Evolutionary conservation across 1,284 basidiomycete species (phyloP).

Genomic region (Ganoderma lingzhi): DNA sequence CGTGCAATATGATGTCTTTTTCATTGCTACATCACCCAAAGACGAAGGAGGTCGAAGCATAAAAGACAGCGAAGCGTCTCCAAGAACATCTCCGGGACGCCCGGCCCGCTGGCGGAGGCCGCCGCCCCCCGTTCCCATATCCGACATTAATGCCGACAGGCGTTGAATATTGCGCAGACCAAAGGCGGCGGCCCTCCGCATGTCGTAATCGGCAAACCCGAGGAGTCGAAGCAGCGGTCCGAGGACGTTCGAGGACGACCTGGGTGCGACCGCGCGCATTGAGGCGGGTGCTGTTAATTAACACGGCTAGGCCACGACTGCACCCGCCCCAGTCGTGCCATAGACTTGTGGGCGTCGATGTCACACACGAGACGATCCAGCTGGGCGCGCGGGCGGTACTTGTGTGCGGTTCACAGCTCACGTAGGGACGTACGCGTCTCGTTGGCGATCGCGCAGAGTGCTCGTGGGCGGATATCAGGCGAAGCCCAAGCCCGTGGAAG

Average conservation of each 20-base stretch:
- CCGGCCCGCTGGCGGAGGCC: neutral
- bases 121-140: neutral
- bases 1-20: no score
- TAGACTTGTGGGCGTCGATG: slow-evolving; percentile 28
- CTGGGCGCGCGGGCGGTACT: neutral
- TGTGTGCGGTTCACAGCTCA: neutral
- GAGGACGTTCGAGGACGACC: neutral
- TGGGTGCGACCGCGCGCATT: neutral
- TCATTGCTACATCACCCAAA: no score
- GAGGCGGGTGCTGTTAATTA: neutral
- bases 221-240: neutral
- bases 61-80: no score
- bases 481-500: neutral
- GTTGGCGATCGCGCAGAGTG: neutral
- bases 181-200: neutral
- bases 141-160: neutral
- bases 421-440: neutral
- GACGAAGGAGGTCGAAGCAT: no score
- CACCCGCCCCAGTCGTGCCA: slow-evolving; percentile 1
- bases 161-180: neutral
- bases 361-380: slow-evolving; percentile 12
- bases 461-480: neutral
- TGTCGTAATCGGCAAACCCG: neutral
- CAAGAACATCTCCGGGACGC: neutral
- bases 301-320: neutral